phyloP scores from a whole-genome alignment of 2,329 filamentous ascomycete species.

The Gaeumannomyces tritici region DNA sequence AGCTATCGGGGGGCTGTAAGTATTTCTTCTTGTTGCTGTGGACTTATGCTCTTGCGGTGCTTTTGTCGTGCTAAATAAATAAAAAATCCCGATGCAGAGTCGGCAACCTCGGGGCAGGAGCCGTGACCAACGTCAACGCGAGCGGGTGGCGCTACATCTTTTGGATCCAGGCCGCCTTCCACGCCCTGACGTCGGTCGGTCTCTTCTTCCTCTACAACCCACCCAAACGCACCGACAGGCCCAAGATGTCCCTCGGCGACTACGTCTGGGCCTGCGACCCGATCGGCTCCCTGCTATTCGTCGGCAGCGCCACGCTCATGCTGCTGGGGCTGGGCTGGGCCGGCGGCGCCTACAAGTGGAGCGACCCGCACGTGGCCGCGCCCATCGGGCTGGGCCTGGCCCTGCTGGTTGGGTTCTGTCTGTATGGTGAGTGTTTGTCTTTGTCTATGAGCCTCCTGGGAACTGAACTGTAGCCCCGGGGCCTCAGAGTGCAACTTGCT shows the following conservation, averaged over 20 bases:
- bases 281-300: slow-evolving; percentile 33
- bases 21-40: slow-evolving; percentile 5
- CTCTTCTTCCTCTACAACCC: slow-evolving; percentile 38
- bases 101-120: slow-evolving; percentile 39
- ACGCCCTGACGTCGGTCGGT: slow-evolving; percentile 34
- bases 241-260: slow-evolving; percentile 26
- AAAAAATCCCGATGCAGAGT: slow-evolving; percentile 20
- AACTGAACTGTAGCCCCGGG: too few species aligned
- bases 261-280: slow-evolving; percentile 38
- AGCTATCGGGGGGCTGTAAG: slow-evolving; percentile 40
- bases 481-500: not conserved
- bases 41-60: not conserved
- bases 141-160: slow-evolving; percentile 47
- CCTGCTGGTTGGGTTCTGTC: slow-evolving; percentile 26
- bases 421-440: slow-evolving; percentile 22
- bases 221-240: slow-evolving; percentile 24
- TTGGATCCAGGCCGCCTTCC: slow-evolving; percentile 48
- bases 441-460: too few species aligned
- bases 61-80: not conserved
- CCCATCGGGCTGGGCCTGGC: slow-evolving; percentile 30
- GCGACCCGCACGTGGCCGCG: slow-evolving; percentile 26
- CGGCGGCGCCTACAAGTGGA: slow-evolving; percentile 29
- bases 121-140: slow-evolving; percentile 34
- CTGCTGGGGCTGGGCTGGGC: slow-evolving; percentile 36
- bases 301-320: slow-evolving; percentile 30